A percentile compares a stretch with the other conserved stretches of the same genome.
These are phyloP conservation scores for Fusarium pininemorale DNA, from an alignment of 2,329 filamentous ascomycete species.

Conservation along the genomic window DNA sequence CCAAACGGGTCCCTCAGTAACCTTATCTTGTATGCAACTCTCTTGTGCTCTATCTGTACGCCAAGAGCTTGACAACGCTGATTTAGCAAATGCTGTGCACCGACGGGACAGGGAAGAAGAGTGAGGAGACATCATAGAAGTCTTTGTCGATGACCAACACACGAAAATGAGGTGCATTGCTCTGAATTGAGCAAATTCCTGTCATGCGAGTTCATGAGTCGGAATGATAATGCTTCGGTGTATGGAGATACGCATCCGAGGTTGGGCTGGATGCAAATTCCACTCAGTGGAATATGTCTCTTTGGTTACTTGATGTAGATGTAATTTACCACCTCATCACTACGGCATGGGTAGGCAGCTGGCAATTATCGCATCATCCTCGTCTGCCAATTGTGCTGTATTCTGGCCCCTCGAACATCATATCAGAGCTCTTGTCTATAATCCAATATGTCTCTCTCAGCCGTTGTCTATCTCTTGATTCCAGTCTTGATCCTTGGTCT, in stretches of 20 bases:
- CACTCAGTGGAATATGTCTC: neutral
- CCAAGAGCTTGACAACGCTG: neutral
- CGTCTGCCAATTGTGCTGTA: fast-evolving
- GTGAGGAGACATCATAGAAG: neutral
- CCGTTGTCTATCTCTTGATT: neutral
- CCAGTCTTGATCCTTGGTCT: neutral
- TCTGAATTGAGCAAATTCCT: neutral
- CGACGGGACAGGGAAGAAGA: too few species aligned
- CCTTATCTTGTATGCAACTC: neutral
- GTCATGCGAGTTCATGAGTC: neutral
- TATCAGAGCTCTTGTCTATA: neutral
- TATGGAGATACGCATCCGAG: neutral
- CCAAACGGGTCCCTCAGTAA: neutral
- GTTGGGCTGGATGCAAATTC: neutral
- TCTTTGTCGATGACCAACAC: neutral
- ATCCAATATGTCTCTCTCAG: neutral
- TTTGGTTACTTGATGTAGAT: neutral
- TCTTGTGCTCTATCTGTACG: too few species aligned
- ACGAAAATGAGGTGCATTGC: neutral
- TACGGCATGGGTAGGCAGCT: fast-evolving
- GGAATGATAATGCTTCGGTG: neutral
- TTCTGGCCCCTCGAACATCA: fast-evolving
- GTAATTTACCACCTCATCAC: neutral
- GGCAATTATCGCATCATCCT: neutral
- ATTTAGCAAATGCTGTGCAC: neutral